Conservation (phyloP, 495 filamentous ascomycete species). For the Penicillium manginii region DNA sequence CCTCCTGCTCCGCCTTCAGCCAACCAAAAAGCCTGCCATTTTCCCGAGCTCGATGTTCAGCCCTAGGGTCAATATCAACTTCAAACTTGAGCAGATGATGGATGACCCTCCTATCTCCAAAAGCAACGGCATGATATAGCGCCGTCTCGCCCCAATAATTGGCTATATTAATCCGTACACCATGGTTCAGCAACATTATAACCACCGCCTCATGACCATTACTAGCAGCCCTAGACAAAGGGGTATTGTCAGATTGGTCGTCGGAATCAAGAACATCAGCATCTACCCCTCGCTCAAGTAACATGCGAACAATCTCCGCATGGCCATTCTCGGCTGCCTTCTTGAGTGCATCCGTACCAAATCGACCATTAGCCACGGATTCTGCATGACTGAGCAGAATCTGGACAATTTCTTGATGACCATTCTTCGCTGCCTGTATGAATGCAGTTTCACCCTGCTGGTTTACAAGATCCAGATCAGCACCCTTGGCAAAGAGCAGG, state of each 20-base stretch:
- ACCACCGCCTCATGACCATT: background rate
- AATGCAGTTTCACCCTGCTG: background rate
- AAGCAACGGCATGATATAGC: conserved; percentile 3
- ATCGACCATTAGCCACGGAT: background rate
- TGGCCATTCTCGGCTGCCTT: conserved; percentile 1
- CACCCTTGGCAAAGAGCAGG: background rate
- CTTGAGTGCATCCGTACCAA: background rate
- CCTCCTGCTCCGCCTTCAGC: conserved; percentile 2
- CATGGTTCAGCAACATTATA: background rate
- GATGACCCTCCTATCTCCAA: background rate
- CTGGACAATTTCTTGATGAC: conserved; percentile 1
- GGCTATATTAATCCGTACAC: background rate
- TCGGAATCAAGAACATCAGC: conserved; percentile 2
- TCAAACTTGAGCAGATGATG: conserved; percentile 4
- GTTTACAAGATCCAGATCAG: background rate
- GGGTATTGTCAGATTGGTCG: background rate
- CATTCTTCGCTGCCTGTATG: conserved; percentile 4
- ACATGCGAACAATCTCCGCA: conserved; percentile 1
- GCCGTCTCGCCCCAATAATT: conserved; percentile 5
- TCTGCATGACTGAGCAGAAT: conserved; percentile 1
- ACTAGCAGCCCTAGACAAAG: conserved; percentile 1
- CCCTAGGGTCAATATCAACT: background rate
- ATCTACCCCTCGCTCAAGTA: background rate
- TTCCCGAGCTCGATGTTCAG: conserved; percentile 1
- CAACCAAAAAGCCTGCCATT: background rate